Percentiles rank a stretch among this genome's conserved stretches.
phyloP scores from a whole-genome alignment of 371 early-diverging fungal genomes.

The Circinella minor region DNA sequence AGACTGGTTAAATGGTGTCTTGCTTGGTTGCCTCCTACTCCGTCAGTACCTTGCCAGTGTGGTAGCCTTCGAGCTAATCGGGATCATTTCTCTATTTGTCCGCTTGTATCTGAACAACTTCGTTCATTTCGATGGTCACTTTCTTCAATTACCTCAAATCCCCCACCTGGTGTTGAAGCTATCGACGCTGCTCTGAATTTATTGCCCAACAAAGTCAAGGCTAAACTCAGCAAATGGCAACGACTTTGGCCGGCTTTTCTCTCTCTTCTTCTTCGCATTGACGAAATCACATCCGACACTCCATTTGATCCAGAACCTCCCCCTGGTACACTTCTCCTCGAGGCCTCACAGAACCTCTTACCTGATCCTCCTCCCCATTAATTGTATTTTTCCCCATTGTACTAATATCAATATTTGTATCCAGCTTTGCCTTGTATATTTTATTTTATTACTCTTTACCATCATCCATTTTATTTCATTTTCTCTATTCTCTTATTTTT shows the following conservation, averaged over 20 bases:
- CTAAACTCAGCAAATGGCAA: not conserved
- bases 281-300: constrained; percentile 2
- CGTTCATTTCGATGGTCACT: not conserved
- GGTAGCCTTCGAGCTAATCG: not conserved
- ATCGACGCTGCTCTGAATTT: not conserved
- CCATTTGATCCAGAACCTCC: not conserved
- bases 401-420: no score
- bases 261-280: constrained; percentile 3
- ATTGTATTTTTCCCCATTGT: no score
- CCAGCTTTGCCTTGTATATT: no score
- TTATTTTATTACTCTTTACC: no score
- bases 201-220: not conserved
- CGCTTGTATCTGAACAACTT: not conserved
- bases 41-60: not conserved
- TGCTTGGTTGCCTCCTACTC: not conserved
- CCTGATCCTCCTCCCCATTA: no score
- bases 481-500: no score
- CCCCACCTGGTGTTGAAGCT: not conserved
- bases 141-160: no score
- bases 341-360: no score
- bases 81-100: not conserved
- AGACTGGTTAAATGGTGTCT: not conserved
- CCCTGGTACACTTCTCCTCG: no score
- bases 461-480: no score
- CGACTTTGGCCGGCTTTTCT: constrained; percentile 6